phyloP scores from a whole-genome alignment of 2,329 filamentous ascomycete genomes.

The Phyllachora maydis region DNA sequence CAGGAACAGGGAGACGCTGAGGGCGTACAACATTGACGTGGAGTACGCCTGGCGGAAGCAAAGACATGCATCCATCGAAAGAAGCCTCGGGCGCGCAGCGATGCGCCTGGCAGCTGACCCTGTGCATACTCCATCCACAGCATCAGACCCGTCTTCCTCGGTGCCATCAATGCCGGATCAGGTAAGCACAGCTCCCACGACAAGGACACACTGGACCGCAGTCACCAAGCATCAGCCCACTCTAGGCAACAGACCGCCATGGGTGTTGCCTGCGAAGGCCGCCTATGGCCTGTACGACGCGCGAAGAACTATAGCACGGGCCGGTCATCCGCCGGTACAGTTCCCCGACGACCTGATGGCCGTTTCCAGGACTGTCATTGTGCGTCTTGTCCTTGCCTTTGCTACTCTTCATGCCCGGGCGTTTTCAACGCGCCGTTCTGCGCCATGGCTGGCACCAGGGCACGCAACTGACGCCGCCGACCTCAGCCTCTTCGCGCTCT shows the following conservation, averaged over 20 bases:
- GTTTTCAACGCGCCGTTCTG: background rate
- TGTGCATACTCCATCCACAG: slow-evolving; percentile 18
- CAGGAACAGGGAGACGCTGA: slow-evolving; percentile 29
- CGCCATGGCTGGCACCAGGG: background rate
- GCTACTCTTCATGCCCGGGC: background rate
- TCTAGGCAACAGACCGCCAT: slow-evolving; percentile 54
- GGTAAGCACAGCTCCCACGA: slow-evolving; percentile 15
- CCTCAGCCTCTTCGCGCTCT: slow-evolving; percentile 38
- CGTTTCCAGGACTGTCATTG: slow-evolving; percentile 19
- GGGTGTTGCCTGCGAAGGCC: slow-evolving; percentile 48
- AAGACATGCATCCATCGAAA: background rate
- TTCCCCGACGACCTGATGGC: slow-evolving; percentile 21
- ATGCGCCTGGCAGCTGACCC: background rate
- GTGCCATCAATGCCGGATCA: slow-evolving; percentile 38
- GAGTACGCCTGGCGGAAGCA: too few species aligned
- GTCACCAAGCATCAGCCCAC: background rate
- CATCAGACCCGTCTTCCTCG: slow-evolving; percentile 52
- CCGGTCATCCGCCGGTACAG: slow-evolving; percentile 14
- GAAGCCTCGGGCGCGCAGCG: background rate
- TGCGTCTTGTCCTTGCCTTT: slow-evolving; percentile 2
- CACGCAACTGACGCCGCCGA: background rate
- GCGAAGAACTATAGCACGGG: slow-evolving; percentile 15
- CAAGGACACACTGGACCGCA: background rate
- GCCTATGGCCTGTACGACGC: slow-evolving; percentile 25
- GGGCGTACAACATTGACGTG: slow-evolving; percentile 36